These are phyloP conservation scores for Mortierella sp. DNA, from an alignment of 371 early-diverging fungal species.

Conservation along the genomic window DNA sequence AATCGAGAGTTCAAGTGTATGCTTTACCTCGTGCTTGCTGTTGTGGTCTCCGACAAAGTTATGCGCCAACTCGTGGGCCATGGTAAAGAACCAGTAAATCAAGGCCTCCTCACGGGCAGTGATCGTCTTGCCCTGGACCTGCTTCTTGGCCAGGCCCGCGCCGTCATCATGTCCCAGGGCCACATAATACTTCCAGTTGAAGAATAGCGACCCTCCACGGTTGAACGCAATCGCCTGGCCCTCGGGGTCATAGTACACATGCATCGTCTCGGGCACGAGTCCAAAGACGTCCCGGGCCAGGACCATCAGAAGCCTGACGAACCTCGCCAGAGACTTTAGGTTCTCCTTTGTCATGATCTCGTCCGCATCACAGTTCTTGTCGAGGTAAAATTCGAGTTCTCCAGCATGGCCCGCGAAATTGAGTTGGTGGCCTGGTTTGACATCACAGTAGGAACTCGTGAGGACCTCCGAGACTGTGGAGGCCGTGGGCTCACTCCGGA, in stretches of 20 bases:
- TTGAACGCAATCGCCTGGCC: conserved; percentile 89
- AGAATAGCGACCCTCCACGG: conserved; percentile 81
- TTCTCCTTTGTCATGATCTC: conserved; percentile 60
- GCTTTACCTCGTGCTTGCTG: conserved; percentile 68
- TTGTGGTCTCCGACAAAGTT: conserved; percentile 75
- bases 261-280: conserved; percentile 67
- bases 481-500: conserved; percentile 39
- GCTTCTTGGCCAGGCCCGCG: conserved; percentile 23
- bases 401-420: conserved; percentile 63
- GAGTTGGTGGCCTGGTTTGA: conserved; percentile 68
- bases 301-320: conserved; percentile 66
- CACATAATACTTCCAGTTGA: conserved; percentile 86
- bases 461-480: conserved; percentile 37
- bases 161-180: conserved; percentile 70
- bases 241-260: conserved; percentile 82
- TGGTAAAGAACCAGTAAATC: conserved; percentile 90
- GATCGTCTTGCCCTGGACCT: conserved; percentile 48
- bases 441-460: conserved; percentile 65
- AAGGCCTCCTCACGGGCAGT: conserved; percentile 62
- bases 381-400: conserved; percentile 69
- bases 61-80: conserved; percentile 93
- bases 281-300: conserved; percentile 77
- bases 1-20: no score
- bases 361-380: conserved; percentile 62
- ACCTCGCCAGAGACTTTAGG: conserved; percentile 62